Percentiles rank a stretch among this genome's conserved stretches.
Evolutionary conservation across 169 alveolate genomes (phyloP).

Genomic region (Eimeria acervulina): DNA sequence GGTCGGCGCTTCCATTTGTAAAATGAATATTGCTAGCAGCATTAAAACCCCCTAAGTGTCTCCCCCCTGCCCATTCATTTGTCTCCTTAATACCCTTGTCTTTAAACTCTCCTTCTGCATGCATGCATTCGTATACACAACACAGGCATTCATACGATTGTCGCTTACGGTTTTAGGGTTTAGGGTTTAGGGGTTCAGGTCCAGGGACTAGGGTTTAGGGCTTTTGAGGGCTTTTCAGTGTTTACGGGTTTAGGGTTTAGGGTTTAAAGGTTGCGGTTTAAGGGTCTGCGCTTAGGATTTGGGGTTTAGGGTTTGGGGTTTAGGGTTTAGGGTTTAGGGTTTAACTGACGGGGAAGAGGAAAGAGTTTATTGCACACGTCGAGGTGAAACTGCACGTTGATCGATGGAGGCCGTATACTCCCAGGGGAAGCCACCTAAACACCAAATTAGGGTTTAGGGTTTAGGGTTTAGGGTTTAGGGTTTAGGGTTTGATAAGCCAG

Average conservation of each 20-base stretch:
- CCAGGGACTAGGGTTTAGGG: background rate
- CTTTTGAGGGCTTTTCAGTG: too few species aligned
- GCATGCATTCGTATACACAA: too few species aligned
- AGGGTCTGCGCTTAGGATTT: background rate
- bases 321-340: background rate
- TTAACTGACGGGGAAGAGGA: background rate
- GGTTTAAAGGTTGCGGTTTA: background rate
- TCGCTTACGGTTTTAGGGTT: background rate
- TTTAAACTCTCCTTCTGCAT: too few species aligned
- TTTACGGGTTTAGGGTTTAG: background rate
- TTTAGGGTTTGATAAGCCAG: background rate
- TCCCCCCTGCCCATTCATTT: too few species aligned
- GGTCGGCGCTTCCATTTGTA: too few species aligned
- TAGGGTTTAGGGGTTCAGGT: too few species aligned
- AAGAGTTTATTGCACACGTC: conserved; percentile 20
- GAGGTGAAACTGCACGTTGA: conserved; percentile 74
- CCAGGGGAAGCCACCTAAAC: background rate
- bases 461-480: conserved; percentile 33
- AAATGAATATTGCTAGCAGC: too few species aligned
- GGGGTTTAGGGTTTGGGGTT: conserved; percentile 21
- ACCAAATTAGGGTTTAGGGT: background rate
- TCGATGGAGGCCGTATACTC: background rate
- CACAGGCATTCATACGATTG: too few species aligned
- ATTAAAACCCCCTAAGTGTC: too few species aligned
- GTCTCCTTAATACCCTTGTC: too few species aligned